phyloP scores from a whole-genome alignment of 345 rosid genomes.

The Pistacia atlantica region DNA sequence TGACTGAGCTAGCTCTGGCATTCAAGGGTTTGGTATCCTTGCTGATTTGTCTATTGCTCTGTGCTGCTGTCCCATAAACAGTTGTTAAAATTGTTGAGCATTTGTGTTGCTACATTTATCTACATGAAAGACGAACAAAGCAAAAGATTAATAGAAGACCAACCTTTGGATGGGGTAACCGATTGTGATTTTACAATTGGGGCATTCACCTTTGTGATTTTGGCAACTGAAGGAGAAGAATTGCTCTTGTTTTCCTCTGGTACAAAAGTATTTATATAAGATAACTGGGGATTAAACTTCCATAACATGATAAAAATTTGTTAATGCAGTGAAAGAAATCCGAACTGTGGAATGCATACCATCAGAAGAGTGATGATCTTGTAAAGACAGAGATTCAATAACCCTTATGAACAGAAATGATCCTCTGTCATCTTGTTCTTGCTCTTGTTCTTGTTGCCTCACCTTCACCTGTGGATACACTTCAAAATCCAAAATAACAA shows the following conservation, averaged over 20 bases:
- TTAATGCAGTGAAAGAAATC: background rate
- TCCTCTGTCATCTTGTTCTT: conserved; percentile 8
- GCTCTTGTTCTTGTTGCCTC: background rate
- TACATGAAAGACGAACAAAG: too few species aligned
- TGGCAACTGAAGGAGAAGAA: conserved; percentile 21
- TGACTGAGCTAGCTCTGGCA: conserved; percentile 1
- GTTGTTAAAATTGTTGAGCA: too few species aligned
- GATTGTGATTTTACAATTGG: background rate
- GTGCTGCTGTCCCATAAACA: background rate
- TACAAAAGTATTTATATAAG: background rate
- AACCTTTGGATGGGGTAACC: conserved; percentile 24
- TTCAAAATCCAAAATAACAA: conserved; percentile 15
- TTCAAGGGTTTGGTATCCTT: conserved; percentile 1
- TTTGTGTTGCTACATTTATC: too few species aligned
- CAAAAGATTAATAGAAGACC: background rate
- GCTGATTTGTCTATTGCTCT: conserved; percentile 1
- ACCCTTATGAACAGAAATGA: conserved; percentile 16
- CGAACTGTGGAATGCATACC: background rate
- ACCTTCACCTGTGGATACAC: conserved; percentile 42
- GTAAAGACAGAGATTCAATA: conserved; percentile 19
- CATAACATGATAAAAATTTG: background rate
- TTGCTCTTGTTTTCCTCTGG: conserved; percentile 26
- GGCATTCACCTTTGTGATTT: conserved; percentile 3
- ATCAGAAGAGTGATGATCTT: background rate
- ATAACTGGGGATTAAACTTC: background rate